Conservation (phyloP, 805 yeast species). For the Candida lessepsii region DNA sequence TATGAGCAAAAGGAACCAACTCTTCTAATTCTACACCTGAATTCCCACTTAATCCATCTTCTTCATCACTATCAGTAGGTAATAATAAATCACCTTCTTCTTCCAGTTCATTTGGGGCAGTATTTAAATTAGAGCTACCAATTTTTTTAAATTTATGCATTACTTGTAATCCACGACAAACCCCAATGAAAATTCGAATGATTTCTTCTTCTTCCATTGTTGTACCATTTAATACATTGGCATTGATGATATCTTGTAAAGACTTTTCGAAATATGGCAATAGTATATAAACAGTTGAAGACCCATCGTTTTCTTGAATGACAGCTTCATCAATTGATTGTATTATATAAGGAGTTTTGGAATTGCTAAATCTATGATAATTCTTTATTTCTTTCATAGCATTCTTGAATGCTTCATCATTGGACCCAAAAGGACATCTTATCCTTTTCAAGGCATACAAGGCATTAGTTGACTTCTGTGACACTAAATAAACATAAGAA, state of each 20-base stretch:
- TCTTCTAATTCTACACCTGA: slow-evolving; percentile 46
- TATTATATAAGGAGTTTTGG: slow-evolving; percentile 62
- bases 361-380: slow-evolving; percentile 61
- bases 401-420: slow-evolving; percentile 53
- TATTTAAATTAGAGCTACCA: slow-evolving; percentile 1
- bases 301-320: slow-evolving; percentile 73
- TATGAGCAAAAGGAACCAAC: slow-evolving; percentile 72
- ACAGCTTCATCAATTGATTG: slow-evolving; percentile 69
- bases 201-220: slow-evolving; percentile 63
- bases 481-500: slow-evolving; percentile 80
- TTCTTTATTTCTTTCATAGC: slow-evolving; percentile 79
- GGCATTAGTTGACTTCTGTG: slow-evolving; percentile 42
- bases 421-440: slow-evolving; percentile 82
- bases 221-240: slow-evolving; percentile 54
- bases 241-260: slow-evolving; percentile 76
- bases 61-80: slow-evolving; percentile 24
- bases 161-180: slow-evolving; percentile 70
- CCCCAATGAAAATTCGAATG: slow-evolving; percentile 59
- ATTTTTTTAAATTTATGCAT: slow-evolving; percentile 62
- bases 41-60: slow-evolving; percentile 19
- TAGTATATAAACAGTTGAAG: slow-evolving; percentile 72
- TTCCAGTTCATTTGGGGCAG: slow-evolving; percentile 19
- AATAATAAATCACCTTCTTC: slow-evolving; percentile 26
- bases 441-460: slow-evolving; percentile 79
- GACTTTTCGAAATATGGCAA: slow-evolving; percentile 75